These are phyloP conservation scores for Biscutella auriculata DNA, from an alignment of 441 rosid species.

Conservation along the genomic window DNA sequence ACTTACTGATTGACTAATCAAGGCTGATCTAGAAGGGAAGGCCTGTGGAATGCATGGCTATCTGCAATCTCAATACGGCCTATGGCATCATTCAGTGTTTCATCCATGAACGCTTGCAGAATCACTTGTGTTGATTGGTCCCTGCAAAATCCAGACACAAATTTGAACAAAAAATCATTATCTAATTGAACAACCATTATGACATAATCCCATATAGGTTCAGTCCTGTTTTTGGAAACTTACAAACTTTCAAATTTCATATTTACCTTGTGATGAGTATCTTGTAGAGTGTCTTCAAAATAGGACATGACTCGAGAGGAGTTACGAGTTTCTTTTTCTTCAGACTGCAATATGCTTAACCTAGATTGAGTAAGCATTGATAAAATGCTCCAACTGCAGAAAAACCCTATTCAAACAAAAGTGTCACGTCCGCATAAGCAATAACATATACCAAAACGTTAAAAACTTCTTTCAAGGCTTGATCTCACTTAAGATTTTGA, in stretches of 20 bases:
- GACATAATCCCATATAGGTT: too few species aligned
- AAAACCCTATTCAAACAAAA: constrained; percentile 35
- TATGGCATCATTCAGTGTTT: constrained; percentile 85
- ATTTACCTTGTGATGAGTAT: constrained; percentile 49
- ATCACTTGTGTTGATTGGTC: constrained; percentile 71
- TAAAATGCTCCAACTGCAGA: constrained; percentile 71
- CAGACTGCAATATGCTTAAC: constrained; percentile 42
- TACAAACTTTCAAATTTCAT: background rate
- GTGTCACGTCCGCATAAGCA: background rate
- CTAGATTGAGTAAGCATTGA: constrained; percentile 51
- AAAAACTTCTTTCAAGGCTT: background rate
- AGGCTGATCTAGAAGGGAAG: constrained; percentile 87
- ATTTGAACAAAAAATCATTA: background rate
- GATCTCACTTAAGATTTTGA: background rate
- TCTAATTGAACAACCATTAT: too few species aligned
- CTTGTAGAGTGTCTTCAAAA: constrained; percentile 50
- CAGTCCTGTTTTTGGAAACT: background rate
- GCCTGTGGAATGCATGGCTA: constrained; percentile 84
- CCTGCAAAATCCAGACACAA: constrained; percentile 26
- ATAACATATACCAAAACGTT: background rate
- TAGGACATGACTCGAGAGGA: constrained; percentile 63
- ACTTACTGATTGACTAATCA: constrained; percentile 10
- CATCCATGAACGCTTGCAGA: constrained; percentile 83
- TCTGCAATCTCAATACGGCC: constrained; percentile 93
- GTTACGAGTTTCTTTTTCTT: constrained; percentile 50